Evolutionary conservation across 2,329 filamentous ascomycete species (phyloP), one percentile per base, ranked within the genome.

Genomic region (Phialocephala sp.): DNA sequence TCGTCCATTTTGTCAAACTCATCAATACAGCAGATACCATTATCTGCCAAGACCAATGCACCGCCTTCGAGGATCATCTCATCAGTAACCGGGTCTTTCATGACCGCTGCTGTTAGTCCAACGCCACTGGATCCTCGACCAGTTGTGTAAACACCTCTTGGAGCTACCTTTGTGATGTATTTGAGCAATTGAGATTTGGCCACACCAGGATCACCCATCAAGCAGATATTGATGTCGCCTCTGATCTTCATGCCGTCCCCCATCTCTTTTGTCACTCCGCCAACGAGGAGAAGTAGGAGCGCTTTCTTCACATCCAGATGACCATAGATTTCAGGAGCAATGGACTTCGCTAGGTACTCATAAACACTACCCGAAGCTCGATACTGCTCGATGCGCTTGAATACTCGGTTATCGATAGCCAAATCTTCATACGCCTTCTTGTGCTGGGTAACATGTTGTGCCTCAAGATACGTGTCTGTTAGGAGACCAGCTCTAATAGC

Each of bases 151-250:
- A 94, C 89, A 72, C 87, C 87, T 37, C 95, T 92, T 68, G 95
- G 95, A 1, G 95, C 94, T 36, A 99, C 95, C 81, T 99, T 98
- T 71, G 93, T 93, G 77, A 99, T 98, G 79, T 99, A 99, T 81
- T 97, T 98, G 71, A 99, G 86, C 71, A 99, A 83, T 82, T 99
- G 95, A 43, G 95, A 99, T 82, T 99, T 99, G 81, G 95, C 95
- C 76, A 99, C 95, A 92, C 95, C 95, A 77, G 95, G 95, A 76
- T 99, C 95, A 85, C 95, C 95, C 95, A 99, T 99, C 75, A 99
- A 82, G 78, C 95, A 98, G 69, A 99, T 90, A 80, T 99, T 99
- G 83, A 99, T 97, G 76, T 99, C 95, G 74, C 95, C 95, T 85
- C 95, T 93, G 77, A 99, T 99, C 75, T 93, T 91, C 95, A 99